Base-by-base conservation (phyloP, 495 filamentous ascomycete genomes). In the Cladorrhinum samala region DNA sequence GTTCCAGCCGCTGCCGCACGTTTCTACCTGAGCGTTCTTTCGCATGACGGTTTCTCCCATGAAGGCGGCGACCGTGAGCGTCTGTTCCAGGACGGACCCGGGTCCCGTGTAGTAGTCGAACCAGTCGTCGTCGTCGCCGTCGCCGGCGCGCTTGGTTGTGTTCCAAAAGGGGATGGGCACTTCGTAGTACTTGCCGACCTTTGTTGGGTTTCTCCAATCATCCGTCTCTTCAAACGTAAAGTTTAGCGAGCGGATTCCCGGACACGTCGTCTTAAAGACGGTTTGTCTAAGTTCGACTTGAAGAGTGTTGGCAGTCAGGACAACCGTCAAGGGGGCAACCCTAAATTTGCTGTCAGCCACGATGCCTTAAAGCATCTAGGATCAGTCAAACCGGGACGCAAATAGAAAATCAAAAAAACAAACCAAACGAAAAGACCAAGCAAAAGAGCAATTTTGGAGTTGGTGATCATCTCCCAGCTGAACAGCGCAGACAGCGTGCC, bases 101-200 rank as follows among this genome's bases (percentile, higher is more conserved):
- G 67, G 52, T 14, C 50, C 59, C 1, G 67, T 68, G 46, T 65
- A 71, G 33, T 72, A 72, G 49, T 72, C 70, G 27, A 70, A 68
- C 66, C 66, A 70, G 21, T 59, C 57, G 3, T 46, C 44, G 19
- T 53, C 30, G 17, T 47, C 3, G 41, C 48, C 27, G 59, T 52
- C 2, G 24, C 1, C 9, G 47, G 47, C 33, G 13, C 24, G 21
- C 30, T 52, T 57, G 0, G 68, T 72, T 1, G 59, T 72, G 40
- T 72, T 71, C 70, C 70, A 72, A 2, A 65, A 20, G 2, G 56
- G 59, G 8, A 66, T 16, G 0, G 70, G 63, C 17, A 68, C 44
- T 21, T 68, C 68, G n/a, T 42, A 61, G 9, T 61, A 55, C 4
- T 52, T 44, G 17, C 56, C 52, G 8, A 70, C 60, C 44, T 55